phyloP scores from a whole-genome alignment of 257 asterid species.

The Lithospermum erythrorhizon region DNA sequence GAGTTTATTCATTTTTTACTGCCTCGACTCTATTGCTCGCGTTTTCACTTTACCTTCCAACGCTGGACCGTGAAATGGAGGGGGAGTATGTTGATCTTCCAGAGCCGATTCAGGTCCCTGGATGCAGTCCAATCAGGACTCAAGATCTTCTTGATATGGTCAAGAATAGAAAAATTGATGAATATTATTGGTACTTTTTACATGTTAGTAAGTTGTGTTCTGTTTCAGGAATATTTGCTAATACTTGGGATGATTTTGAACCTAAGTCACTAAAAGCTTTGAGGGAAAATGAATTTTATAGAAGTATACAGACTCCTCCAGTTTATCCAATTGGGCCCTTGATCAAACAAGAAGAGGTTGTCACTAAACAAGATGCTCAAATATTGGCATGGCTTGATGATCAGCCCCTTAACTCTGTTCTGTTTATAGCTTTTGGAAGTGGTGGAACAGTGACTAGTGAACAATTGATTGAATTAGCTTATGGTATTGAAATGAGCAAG shows the following conservation, averaged over 20 bases:
- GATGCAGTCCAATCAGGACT: constrained; percentile 9
- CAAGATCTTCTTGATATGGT: constrained; percentile 13
- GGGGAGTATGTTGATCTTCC: constrained; percentile 13
- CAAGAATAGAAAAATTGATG: constrained; percentile 6
- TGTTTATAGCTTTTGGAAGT: constrained; percentile 14
- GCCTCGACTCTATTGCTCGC: constrained; percentile 2
- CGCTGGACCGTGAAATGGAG: constrained; percentile 12
- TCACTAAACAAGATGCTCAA: not conserved
- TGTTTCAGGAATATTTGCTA: constrained; percentile 9
- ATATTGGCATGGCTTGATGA: constrained; percentile 12
- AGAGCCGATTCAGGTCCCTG: constrained; percentile 10
- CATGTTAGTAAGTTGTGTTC: constrained; percentile 1
- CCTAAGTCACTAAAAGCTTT: constrained; percentile 3
- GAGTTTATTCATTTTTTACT: constrained; percentile 4
- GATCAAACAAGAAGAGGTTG: constrained; percentile 4
- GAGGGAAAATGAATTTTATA: constrained; percentile 1
- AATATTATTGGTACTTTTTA: constrained; percentile 8
- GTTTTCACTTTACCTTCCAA: constrained; percentile 2
- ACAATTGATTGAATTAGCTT: constrained; percentile 11
- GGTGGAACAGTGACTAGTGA: constrained; percentile 9
- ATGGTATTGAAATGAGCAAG: constrained; percentile 13
- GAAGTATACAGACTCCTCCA: not conserved
- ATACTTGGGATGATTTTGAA: constrained; percentile 18
- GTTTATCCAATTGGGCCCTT: constrained; percentile 16
- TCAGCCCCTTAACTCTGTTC: constrained; percentile 14